Percentiles rank a stretch among this genome's conserved stretches.
phyloP scores from a whole-genome alignment of 2,329 filamentous ascomycete genomes.

The Juglanconis sp. region DNA sequence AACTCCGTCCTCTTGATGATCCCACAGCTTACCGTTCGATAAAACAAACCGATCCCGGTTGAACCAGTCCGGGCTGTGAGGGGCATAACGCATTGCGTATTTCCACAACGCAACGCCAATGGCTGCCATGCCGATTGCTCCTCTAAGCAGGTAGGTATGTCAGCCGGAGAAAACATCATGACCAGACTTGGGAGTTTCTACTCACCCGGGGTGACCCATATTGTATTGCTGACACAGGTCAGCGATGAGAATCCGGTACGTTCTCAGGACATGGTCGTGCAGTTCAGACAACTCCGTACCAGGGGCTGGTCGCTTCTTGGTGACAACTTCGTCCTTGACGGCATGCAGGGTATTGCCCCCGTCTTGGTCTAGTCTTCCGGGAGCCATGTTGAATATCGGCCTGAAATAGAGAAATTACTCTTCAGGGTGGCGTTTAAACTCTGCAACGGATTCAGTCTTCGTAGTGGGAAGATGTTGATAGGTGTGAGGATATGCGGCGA shows the following conservation, averaged over 20 bases:
- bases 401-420: not conserved
- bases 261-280: slow-evolving; percentile 51
- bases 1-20: not conserved
- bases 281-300: not conserved
- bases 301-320: not conserved
- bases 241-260: slow-evolving; percentile 61
- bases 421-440: not conserved
- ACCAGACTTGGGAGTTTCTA: slow-evolving; percentile 33
- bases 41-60: slow-evolving; percentile 59
- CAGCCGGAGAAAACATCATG: slow-evolving; percentile 8
- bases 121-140: slow-evolving; percentile 35
- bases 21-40: slow-evolving; percentile 43
- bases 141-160: slow-evolving; percentile 5
- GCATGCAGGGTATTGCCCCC: slow-evolving; percentile 1
- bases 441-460: not conserved
- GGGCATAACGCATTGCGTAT: slow-evolving; percentile 57
- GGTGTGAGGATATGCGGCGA: no score
- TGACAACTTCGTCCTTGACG: slow-evolving; percentile 8
- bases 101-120: slow-evolving; percentile 48
- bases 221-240: slow-evolving; percentile 69
- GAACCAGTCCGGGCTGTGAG: slow-evolving; percentile 49
- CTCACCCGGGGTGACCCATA: slow-evolving; percentile 65
- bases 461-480: not conserved
- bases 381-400: not conserved
- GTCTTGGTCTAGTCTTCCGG: slow-evolving; percentile 1